Evolutionary conservation across 805 yeast species (phyloP).

Genomic region (Saturnispora hagleri): DNA sequence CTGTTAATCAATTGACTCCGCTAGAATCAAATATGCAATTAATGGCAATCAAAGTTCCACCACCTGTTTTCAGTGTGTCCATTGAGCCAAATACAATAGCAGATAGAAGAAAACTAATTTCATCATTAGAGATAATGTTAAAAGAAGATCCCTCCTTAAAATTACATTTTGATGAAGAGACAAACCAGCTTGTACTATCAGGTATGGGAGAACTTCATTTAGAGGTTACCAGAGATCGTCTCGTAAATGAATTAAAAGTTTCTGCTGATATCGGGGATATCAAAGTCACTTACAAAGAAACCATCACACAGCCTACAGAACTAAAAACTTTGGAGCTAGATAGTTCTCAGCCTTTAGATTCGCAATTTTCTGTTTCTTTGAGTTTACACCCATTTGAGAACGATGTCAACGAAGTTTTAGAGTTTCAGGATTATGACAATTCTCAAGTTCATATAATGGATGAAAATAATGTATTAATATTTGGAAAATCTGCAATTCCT

Average conservation of each 20-base stretch:
- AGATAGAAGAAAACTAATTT: constrained; percentile 65
- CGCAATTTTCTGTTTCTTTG: constrained; percentile 18
- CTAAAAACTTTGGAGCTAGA: neutral
- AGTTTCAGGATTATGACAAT: constrained; percentile 22
- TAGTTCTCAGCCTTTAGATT: constrained; percentile 15
- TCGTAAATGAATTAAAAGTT: constrained; percentile 75
- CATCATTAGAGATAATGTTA: constrained; percentile 54
- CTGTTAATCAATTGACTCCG: constrained; percentile 18
- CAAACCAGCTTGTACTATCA: constrained; percentile 79
- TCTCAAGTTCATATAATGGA: constrained; percentile 33
- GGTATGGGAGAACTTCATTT: constrained; percentile 98
- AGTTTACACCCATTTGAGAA: constrained; percentile 28
- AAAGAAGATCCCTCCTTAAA: constrained; percentile 87
- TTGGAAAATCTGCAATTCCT: constrained; percentile 26
- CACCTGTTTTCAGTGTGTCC: constrained; percentile 83
- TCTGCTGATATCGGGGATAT: constrained; percentile 73
- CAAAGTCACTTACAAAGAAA: constrained; percentile 85
- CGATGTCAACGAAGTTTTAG: constrained; percentile 21
- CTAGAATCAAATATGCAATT: constrained; percentile 42
- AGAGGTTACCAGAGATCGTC: constrained; percentile 75
- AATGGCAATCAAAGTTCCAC: constrained; percentile 77
- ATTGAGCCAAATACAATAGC: constrained; percentile 79
- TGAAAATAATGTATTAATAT: constrained; percentile 40
- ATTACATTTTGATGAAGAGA: constrained; percentile 65
- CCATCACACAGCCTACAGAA: constrained; percentile 26